phyloP scores from a whole-genome alignment of 257 asterid genomes.

The Jaltomata sinuosa region DNA sequence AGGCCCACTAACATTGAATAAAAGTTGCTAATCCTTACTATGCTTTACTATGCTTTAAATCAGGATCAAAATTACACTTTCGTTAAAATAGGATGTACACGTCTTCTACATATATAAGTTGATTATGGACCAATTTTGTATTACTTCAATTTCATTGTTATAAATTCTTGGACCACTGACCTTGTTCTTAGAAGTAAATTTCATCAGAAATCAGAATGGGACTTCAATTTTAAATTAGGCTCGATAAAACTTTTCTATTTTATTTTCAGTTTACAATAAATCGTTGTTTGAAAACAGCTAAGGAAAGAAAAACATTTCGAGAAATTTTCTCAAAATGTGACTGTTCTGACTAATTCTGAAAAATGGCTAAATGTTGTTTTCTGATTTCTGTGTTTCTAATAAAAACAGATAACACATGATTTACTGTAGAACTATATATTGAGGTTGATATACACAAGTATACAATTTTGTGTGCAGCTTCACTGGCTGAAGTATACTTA shows the following conservation, averaged over 20 bases:
- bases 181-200: background rate
- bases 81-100: background rate
- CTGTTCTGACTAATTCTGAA: background rate
- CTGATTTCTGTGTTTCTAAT: background rate
- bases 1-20: background rate
- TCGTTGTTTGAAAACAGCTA: background rate
- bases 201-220: too few species aligned
- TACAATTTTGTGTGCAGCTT: background rate
- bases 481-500: too few species aligned
- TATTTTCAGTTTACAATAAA: background rate
- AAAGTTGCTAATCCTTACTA: background rate
- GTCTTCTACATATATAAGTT: background rate
- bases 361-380: background rate
- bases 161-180: background rate
- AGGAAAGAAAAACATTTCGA: background rate
- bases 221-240: too few species aligned
- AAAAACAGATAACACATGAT: background rate
- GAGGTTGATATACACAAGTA: background rate
- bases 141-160: background rate
- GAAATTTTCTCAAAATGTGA: background rate
- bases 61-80: background rate
- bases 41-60: background rate
- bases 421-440: background rate
- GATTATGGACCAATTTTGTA: background rate
- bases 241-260: background rate